Conservation (phyloP, 306 rosid genomes). For the Purshia tridentata region DNA sequence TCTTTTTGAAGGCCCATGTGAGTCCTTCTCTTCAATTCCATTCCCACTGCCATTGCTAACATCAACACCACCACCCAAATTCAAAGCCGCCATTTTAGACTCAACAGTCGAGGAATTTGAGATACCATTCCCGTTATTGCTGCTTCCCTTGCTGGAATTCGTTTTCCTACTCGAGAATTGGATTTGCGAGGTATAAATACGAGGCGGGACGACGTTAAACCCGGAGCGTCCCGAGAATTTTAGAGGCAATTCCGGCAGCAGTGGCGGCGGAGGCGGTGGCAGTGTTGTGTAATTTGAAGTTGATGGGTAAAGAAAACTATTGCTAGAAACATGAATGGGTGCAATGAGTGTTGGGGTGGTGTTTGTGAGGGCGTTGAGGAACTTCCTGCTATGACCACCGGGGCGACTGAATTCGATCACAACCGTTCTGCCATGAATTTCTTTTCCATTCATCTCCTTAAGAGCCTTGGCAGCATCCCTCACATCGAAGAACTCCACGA, state of each 20-base stretch:
- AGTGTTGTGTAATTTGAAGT: too few species aligned
- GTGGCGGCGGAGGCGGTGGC: constrained; percentile 14
- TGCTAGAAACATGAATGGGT: background rate
- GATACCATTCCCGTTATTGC: background rate
- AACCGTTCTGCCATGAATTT: constrained; percentile 52
- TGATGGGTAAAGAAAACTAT: background rate
- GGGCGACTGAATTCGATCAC: constrained; percentile 73
- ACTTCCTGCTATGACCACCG: constrained; percentile 53
- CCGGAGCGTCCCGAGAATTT: constrained; percentile 27
- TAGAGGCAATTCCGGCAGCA: constrained; percentile 1
- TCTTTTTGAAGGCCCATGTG: constrained; percentile 14
- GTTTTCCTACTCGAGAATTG: constrained; percentile 22
- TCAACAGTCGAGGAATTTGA: constrained; percentile 21
- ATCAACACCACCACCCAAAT: constrained; percentile 23
- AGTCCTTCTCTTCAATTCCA: constrained; percentile 32
- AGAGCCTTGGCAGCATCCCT: constrained; percentile 78
- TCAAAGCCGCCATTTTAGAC: constrained; percentile 28
- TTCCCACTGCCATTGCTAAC: background rate
- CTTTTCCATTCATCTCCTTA: constrained; percentile 66
- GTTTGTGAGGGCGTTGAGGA: constrained; percentile 21
- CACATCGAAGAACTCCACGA: constrained; percentile 76
- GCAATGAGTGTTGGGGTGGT: background rate
- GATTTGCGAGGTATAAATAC: constrained; percentile 20
- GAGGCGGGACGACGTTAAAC: constrained; percentile 19
- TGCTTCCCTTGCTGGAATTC: constrained; percentile 18